Evolutionary conservation across 441 rosid genomes (phyloP), one percentile per base, ranked within the genome.

Genomic region (Erysimum cheiri): DNA sequence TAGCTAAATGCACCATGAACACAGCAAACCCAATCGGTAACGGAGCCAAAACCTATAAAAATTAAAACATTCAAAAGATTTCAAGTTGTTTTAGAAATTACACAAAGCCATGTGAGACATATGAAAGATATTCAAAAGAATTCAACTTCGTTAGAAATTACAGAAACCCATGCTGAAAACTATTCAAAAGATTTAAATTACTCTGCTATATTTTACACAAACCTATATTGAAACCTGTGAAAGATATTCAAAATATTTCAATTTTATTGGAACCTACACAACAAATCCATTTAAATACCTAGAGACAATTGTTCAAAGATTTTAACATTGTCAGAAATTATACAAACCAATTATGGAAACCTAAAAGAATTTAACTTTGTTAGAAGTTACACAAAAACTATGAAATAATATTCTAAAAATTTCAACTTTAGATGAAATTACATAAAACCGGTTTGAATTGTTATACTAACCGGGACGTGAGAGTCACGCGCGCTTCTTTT

Each of bases 401-500:
- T 11, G 5, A 52, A 5, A 5, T 5, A 52, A 11, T 15, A 57
- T 57, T 57, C 28, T 15, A 60, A 41, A 50, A 12, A 66, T 5
- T 31, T 28, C 4, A 67, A 41, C 49, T 24, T 13, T 11, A 53
- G 12, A 3, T 7, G 8, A 29, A 39, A 47, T 5, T 8, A 43
- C 17, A n/a, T 10, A 3, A 40, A 52, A 15, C 60, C 13, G 5
- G 39, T 28, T 31, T 4, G 29, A 39, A 17, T 41, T 8, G 15
- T 7, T 11, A 0, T 5, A 64, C 89, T 5, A 74, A 90, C 96
- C 57, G 96, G 96, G 40, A 89, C 79, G 60, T 91, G 96, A 6
- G 95, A 91, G 82, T 91, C 97, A 55, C 96, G 91, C 0, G 97
- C 95, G 55, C 79, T 87, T 40, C 97, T 84, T 80, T 91, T 91